phyloP scores from a whole-genome alignment of 106 monocot genomes.

The Dendrobium nobile region DNA sequence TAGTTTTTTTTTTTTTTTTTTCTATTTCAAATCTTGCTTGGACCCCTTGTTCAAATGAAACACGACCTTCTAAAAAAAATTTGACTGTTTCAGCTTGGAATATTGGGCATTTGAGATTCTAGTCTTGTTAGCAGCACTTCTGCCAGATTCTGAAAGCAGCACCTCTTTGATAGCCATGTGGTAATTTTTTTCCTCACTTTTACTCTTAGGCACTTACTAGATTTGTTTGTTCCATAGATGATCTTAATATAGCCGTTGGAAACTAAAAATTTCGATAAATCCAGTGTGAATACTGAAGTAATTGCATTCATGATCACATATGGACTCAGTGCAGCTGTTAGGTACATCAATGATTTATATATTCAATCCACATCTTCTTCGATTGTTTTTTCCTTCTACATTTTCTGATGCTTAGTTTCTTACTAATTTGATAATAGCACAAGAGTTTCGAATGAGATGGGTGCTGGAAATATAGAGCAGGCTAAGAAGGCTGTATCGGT shows the following conservation, averaged over 20 bases:
- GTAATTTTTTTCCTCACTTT: neutral
- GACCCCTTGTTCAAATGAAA: neutral
- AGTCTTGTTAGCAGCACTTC: constrained; percentile 70
- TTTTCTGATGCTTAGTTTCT: neutral
- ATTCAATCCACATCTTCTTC: neutral
- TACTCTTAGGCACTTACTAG: neutral
- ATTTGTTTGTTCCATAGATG: neutral
- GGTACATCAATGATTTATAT: neutral
- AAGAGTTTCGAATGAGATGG: constrained; percentile 75
- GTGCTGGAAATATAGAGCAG: constrained; percentile 50
- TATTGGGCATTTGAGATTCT: constrained; percentile 81
- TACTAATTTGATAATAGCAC: constrained; percentile 33
- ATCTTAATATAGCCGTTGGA: neutral
- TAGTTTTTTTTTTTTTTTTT: neutral
- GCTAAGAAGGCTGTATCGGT: constrained; percentile 61
- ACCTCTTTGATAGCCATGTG: constrained; percentile 41
- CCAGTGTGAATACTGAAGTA: constrained; percentile 70
- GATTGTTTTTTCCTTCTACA: neutral
- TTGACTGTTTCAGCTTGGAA: constrained; percentile 47
- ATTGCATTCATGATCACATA: constrained; percentile 58
- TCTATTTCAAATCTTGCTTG: neutral
- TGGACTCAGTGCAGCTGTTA: constrained; percentile 18
- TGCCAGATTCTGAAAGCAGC: constrained; percentile 58
- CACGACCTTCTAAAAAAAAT: neutral
- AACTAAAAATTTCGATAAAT: neutral